Percentiles rank a stretch among this genome's conserved stretches.
Conservation (phyloP, 306 rosid genomes). For the Castanospermum australe region DNA sequence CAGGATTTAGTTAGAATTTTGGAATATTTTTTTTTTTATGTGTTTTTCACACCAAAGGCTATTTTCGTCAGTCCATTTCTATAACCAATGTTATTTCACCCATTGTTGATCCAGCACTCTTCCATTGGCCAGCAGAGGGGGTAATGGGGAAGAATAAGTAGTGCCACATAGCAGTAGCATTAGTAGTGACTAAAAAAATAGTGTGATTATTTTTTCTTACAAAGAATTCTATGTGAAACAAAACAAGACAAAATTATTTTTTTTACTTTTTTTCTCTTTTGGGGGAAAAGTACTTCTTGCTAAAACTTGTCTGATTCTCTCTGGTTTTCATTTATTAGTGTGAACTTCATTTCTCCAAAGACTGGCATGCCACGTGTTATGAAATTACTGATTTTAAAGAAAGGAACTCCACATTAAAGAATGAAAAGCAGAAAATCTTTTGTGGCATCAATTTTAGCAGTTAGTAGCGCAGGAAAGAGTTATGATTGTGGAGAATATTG, state of each 20-base stretch:
- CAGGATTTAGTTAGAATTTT: neutral
- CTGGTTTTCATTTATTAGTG: neutral
- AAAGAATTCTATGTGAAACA: neutral
- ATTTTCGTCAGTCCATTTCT: neutral
- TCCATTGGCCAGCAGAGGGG: neutral
- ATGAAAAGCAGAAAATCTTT: neutral
- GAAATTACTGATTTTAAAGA: neutral
- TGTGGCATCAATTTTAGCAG: neutral
- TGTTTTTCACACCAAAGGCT: neutral
- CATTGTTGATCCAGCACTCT: neutral
- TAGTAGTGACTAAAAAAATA: neutral
- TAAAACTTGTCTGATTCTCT: neutral
- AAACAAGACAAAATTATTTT: no score
- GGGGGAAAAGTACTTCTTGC: neutral
- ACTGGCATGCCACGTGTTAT: neutral
- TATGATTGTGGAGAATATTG: neutral
- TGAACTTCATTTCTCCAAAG: neutral
- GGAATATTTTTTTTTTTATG: neutral
- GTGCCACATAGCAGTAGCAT: neutral
- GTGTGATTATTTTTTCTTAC: no score
- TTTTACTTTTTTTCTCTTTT: no score
- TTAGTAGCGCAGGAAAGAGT: neutral
- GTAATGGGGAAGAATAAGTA: neutral
- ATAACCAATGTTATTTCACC: neutral
- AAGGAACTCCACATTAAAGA: neutral